Evolutionary conservation across 768 basidiomycete genomes (phyloP), one percentile per base, ranked within the genome.

Genomic region (Psilocybe sp.): DNA sequence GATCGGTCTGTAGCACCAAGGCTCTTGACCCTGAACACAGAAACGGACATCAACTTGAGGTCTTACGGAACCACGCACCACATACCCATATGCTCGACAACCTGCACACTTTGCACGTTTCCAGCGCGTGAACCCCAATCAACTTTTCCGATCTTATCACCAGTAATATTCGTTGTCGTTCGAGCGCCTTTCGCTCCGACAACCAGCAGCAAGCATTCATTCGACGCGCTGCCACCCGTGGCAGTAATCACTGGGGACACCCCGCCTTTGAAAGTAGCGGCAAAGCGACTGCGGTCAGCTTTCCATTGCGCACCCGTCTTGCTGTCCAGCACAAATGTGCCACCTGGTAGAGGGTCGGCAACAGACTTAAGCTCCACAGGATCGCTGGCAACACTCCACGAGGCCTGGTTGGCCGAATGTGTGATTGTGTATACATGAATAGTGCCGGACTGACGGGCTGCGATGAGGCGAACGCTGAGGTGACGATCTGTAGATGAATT

Each of bases 81-180:
- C 79, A 50, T 59, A 87, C 89, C 81, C 57, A 81, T 74, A 57
- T 77, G 79, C 47, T 81, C 79, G 3, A 92, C 71, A 13, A 87
- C 71, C 41, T 83, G 76, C 6, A 73, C 74, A 36, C 68, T 64
- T 20, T 76, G 68, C 10, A 84, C 77, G 6, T 64, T 64, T 8
- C 84, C 85, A 12, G 63, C 59, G 57, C 81, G 82, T 38, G 59
- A 63, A 15, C 71, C 69, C 82, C 88, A 84, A 15, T 92, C 87
- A 1, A 73, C 77, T 63, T 81, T 88, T 4, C 76, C 81, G 15
- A 91, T 64, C 40, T 79, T 73, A 12, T 88, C 81, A 3, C 89
- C 89, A 40, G 72, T 81, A 34, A 90, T 71, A 57, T 85, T 78
- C 4, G 76, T 65, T 40, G 74, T 71, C 44, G 73, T 75, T 52